Base-by-base conservation (phyloP, 164 flowering plant genomes). In the Magnolia officinalis region DNA sequence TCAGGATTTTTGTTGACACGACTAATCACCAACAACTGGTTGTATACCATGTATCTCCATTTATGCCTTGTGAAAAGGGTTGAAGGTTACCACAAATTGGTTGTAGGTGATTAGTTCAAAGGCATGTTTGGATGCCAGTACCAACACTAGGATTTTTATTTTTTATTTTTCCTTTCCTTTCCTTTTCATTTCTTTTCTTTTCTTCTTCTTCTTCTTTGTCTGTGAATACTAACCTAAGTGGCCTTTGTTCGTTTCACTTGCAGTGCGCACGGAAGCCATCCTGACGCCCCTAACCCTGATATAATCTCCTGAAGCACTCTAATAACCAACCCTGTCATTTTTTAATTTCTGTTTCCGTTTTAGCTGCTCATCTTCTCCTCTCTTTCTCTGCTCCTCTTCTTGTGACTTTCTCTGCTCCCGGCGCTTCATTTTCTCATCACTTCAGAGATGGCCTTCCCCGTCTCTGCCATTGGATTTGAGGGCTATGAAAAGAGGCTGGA, bases 401-500 rank as follows among this genome's bases (percentile, higher is more conserved):
- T 29, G 13, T 31, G 45, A 70, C 64, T 67, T 18, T 31, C 50
- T 21, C 67, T 73, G 70, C 73, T 63, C 66, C 72, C 26, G 71
- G 71, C 50, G 0, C 0, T 67, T n/a, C 9, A 10, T 55, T 21
- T 19, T 19, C 67, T 64, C 23, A 20, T 8, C 23, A 20, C 23
- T 20, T 18, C 8, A 21, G 67, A 79, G 63, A 91, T 87, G 91
- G 89, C 85, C 65, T 70, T 81, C 45, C 77, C 86, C 1, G 70
- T 52, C 45, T 91, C 98, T 76, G 88, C 97, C 11, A 94, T 92
- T 72, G 98, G 98, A 13, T 94, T 94, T 69, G 98, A 94, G 85
- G 98, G 98, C 70, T 94, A 79, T 50, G 98, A 94, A 70, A 94
- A 94, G 83, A 84, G 98, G 83, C 97, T 94, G 3, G 98, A 94